Base-by-base conservation (phyloP, 495 filamentous ascomycete species). In the Neurospora sp. region DNA sequence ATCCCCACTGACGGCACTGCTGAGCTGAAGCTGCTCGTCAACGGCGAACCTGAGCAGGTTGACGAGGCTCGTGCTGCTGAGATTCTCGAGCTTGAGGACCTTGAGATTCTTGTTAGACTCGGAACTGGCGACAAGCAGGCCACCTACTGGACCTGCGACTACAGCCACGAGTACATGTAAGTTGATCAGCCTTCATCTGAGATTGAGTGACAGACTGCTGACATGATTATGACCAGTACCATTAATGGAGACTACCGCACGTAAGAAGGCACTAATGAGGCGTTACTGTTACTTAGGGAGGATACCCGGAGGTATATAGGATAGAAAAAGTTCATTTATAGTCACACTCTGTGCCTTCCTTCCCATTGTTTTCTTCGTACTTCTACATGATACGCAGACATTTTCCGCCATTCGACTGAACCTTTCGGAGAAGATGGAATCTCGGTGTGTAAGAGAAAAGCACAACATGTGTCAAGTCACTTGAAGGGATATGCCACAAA, bases 61-160 rank as follows among this genome's bases (percentile, higher is more conserved):
- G 93, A 98, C 81, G 94, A 98, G 86, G 79, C 78, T 48, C 65
- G 79, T 70, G 96, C 96, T 27, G 92, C 90, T 69, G 86, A 93
- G 79, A 97, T 98, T 71, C 82, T 99, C 65, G 91, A 94, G 79
- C 88, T 89, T 69, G 95, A 97, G 81, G 92, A 95, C 78, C 83
- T 96, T 38, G 92, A 94, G 83, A 94, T 95, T 70, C 83, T 91
- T 40, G 89, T 95, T 42, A 88, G 90, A 75, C 82, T 95, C n/a
- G 90, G 89, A 40, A 86, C 85, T 39, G 91, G 92, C 37, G 82
- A 85, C 72, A 89, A 94, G 79, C 89, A 94, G 81, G 93, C 91
- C 11, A 89, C 90, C 11, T 94, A 94, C 81, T 98, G 93, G 91
- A 97, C 95, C 75, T 98, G 96, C 81, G 96, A 98, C 84, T 96